Conservation (phyloP, 768 basidiomycete species). For the Chalciporus chontae region DNA sequence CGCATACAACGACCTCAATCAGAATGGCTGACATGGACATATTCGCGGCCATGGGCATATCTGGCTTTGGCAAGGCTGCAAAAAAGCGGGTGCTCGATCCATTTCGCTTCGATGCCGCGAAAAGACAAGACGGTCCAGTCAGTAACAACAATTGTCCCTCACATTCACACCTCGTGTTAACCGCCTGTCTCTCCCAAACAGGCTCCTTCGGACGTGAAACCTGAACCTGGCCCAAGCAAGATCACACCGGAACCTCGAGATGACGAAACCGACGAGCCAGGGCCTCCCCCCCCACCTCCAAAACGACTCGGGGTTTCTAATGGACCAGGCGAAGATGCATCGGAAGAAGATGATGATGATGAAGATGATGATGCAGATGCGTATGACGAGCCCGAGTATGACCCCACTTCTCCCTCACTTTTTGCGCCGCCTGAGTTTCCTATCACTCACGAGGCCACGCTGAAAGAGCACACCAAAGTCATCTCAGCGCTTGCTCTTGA, state of each 20-base stretch:
- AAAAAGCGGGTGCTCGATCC: conserved; percentile 69
- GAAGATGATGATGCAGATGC: conserved; percentile 15
- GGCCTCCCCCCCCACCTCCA: conserved; percentile 1
- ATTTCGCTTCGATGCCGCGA: conserved; percentile 75
- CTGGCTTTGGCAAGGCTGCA: conserved; percentile 75
- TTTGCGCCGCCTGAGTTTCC: conserved; percentile 60
- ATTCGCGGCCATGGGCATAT: conserved; percentile 79
- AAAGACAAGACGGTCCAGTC: conserved; percentile 44
- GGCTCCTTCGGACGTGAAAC: not conserved
- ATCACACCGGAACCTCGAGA: conserved; percentile 10
- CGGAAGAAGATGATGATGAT: conserved; percentile 25
- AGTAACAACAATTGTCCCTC: conserved; percentile 11
- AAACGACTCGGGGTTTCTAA: conserved; percentile 8
- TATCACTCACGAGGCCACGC: conserved; percentile 81
- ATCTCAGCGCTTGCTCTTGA: conserved; percentile 90
- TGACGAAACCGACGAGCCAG: conserved; percentile 21
- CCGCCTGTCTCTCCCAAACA: conserved; percentile 8
- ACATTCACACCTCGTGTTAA: conserved; percentile 22
- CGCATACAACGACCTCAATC: conserved; percentile 5
- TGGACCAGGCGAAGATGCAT: conserved; percentile 18
- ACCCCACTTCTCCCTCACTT: conserved; percentile 43
- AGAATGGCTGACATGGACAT: conserved; percentile 63
- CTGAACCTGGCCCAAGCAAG: conserved; percentile 17
- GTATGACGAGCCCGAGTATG: conserved; percentile 46
- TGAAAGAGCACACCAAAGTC: conserved; percentile 96